Evolutionary conservation across 441 rosid genomes (phyloP), one percentile per base, ranked within the genome.

Genomic region (Adansonia madagascariensis): DNA sequence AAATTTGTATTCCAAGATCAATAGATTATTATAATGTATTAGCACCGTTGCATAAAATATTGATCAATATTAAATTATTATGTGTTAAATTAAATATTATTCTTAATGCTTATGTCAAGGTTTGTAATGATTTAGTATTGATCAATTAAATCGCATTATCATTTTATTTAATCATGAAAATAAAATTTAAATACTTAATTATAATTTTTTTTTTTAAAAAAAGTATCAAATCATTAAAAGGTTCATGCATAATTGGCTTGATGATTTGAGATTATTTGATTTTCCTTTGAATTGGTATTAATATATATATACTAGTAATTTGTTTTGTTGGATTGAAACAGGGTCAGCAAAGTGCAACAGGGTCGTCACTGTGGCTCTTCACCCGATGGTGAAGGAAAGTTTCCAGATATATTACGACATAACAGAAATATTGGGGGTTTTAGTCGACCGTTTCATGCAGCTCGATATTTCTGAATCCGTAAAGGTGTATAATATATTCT

Each of bases 381-480:
- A 89, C 76, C 93, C 94, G 1, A 67, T 86, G 11, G 87, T 90
- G 66, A 92, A 90, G 81, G 98, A 95, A 76, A 95, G 97, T 77
- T 92, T 91, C 85, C 90, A 89, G 66, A 75, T 89, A 41, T 94
- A 95, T 82, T 89, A 86, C 39, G 95, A 91, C 62, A 83, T 89
- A 18, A 86, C 90, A 8, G 94, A 92, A 63, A 86, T 94, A 70
- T 72, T 89, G 79, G 92, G 91, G 3, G 79, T 89, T 46, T 79
- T 95, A 44, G 86, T 94, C 5, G 97, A 95, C 41, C 93, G 97
- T 24, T 92, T 94, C 83, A 89, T 90, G 92, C 97, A 92, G 82
- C 84, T 95, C 17, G 91, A 92, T 57, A 75, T 94, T 31, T 68
- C 88, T 0, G 90, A 89, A 41, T 89, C 94, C 7, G 77, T 89